Conservation (phyloP, 225 moss, liverwort and hornwort genomes). For the Bryum argenteum region DNA sequence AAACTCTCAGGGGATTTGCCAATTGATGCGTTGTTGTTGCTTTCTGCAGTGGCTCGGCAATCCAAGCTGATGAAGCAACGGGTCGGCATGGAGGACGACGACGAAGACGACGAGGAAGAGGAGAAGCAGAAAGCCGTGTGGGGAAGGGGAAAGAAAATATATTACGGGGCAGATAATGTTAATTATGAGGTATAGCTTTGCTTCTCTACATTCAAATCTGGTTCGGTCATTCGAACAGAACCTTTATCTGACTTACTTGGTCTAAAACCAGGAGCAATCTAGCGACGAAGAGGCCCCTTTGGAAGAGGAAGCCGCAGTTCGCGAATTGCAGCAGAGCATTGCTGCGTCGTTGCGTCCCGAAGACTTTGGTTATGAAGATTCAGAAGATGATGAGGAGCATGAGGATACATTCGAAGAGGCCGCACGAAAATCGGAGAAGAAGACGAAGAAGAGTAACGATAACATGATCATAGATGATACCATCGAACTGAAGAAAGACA, state of each 20-base stretch:
- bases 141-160: slow-evolving; percentile 88
- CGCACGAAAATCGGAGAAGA: slow-evolving; percentile 47
- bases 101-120: slow-evolving; percentile 65
- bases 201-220: background rate
- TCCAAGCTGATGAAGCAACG: slow-evolving; percentile 82
- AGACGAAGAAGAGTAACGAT: slow-evolving; percentile 31
- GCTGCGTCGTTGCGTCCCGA: slow-evolving; percentile 80
- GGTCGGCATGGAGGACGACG: slow-evolving; percentile 69
- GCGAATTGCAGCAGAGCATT: slow-evolving; percentile 65
- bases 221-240: background rate
- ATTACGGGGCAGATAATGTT: slow-evolving; percentile 87
- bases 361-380: slow-evolving; percentile 68
- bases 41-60: slow-evolving; percentile 60
- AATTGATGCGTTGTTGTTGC: background rate
- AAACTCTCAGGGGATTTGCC: slow-evolving; percentile 7
- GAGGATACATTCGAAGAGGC: slow-evolving; percentile 76
- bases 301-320: slow-evolving; percentile 84
- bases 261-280: slow-evolving; percentile 70
- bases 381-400: slow-evolving; percentile 46
- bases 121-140: slow-evolving; percentile 68
- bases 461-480: slow-evolving; percentile 31
- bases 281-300: slow-evolving; percentile 88
- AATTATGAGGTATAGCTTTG: slow-evolving; percentile 69
- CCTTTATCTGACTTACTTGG: slow-evolving; percentile 2
- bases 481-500: slow-evolving; percentile 77